Percentiles rank a stretch among this genome's conserved stretches.
Conservation (phyloP, 768 basidiomycete genomes). For the Hygrocybe coccinea region DNA sequence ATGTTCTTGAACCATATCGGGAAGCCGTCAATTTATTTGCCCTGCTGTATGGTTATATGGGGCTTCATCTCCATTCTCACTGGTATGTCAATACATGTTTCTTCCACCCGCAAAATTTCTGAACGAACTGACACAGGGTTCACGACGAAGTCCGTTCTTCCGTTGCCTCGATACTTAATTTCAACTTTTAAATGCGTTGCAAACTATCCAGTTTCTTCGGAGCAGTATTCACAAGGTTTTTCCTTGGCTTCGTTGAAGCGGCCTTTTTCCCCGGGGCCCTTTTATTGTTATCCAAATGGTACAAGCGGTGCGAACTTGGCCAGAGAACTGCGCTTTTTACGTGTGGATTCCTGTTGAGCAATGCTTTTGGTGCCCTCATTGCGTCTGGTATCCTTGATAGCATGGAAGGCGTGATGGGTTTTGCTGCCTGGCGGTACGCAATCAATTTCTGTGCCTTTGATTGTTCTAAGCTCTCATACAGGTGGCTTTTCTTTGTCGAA, state of each 20-base stretch:
- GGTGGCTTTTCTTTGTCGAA: slow-evolving; percentile 73
- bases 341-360: slow-evolving; percentile 71
- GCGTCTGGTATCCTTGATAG: slow-evolving; percentile 68
- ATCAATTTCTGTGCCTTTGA: neutral
- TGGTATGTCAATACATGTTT: slow-evolving; percentile 27
- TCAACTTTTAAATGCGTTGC: too few relatives aligned
- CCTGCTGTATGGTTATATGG: slow-evolving; percentile 62
- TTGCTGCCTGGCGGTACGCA: slow-evolving; percentile 64
- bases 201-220: slow-evolving; percentile 48
- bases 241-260: slow-evolving; percentile 68
- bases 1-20: slow-evolving; percentile 63
- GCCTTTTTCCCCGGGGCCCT: slow-evolving; percentile 57
- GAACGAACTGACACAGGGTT: neutral
- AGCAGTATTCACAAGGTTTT: slow-evolving; percentile 64
- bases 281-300: slow-evolving; percentile 65
- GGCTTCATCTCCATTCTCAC: slow-evolving; percentile 50
- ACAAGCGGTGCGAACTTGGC: slow-evolving; percentile 67
- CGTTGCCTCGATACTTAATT: too few relatives aligned
- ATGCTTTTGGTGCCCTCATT: slow-evolving; percentile 77
- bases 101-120: neutral
- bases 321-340: slow-evolving; percentile 61
- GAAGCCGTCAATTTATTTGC: slow-evolving; percentile 60
- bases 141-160: too few relatives aligned
- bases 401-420: slow-evolving; percentile 66
- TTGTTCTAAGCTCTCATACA: slow-evolving; percentile 15